Base-by-base conservation (phyloP, 1,139 yeast species). In the Magnusiomyces suaveolens region DNA sequence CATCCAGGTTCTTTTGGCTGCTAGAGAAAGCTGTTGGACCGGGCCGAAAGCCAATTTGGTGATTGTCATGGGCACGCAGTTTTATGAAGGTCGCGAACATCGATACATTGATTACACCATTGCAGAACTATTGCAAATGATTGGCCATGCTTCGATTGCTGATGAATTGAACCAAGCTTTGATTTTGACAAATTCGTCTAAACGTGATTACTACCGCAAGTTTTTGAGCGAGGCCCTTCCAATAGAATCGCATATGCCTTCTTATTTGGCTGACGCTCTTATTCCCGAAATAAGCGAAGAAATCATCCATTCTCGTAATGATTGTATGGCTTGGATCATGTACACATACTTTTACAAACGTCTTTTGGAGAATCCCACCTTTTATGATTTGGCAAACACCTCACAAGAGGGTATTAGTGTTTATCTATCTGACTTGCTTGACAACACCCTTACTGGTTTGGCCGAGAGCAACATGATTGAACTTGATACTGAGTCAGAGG, bases 261-360 rank as follows among this genome's bases (percentile, higher is more conserved):
- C 73, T 14, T 69, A 72, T 48, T 63, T 89, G 20, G 83, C 80
- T 57, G 96, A 90, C 64, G 76, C 79, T 0, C 75, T 92, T 50
- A 69, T 86, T 46, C 78, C 80, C 46, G 97, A 89, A 61, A 82
- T 89, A 18, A 79, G 85, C 52, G 79, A 82, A 16, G 75, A 80
- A 1, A 74, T 82, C n/a, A 77, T 92, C 56, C 77, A 75, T 52
- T 75, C 80, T 3, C 81, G 87, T 63, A 97, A 90, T 63, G 95
- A 87, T 60, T 87, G 95, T 60, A 79, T 94, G 57, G 97, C 90
- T 63, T 87, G 96, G 94, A 66, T 94, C 46, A 86, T 97, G 0
- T 87, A 80, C 68, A 79, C 96, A 0, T 86, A 82, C 62, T 87
- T 89, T 64, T 94, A 87, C 69, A 75, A 95, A 59, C 73, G 97